Percentiles rank a stretch among this genome's conserved stretches.
Conservation (phyloP, 345 rosid species). For the Aquilaria yunnanensis region DNA sequence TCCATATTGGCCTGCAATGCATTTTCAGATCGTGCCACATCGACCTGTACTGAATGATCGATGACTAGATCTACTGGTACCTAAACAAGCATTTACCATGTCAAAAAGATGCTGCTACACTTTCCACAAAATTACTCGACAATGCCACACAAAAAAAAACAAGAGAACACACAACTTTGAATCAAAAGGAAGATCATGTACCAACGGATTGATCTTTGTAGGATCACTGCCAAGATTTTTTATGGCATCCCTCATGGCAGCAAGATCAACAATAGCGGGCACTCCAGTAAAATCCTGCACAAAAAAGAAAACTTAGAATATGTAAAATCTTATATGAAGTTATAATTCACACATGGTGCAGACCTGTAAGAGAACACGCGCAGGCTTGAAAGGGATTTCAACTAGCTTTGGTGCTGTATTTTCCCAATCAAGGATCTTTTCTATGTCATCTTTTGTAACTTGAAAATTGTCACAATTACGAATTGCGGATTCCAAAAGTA, state of each 20-base stretch:
- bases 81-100: constrained; percentile 26
- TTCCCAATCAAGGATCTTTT: constrained; percentile 86
- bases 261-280: constrained; percentile 83
- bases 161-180: background rate
- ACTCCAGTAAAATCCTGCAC: constrained; percentile 87
- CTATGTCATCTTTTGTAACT: constrained; percentile 77
- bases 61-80: constrained; percentile 86
- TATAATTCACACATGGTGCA: background rate
- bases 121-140: background rate
- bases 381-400: constrained; percentile 91
- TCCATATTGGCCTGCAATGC: constrained; percentile 65
- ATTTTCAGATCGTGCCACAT: constrained; percentile 65
- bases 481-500: constrained; percentile 80
- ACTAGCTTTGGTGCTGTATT: constrained; percentile 53
- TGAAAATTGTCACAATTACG: constrained; percentile 82
- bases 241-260: constrained; percentile 90
- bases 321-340: background rate
- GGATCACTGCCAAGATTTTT: constrained; percentile 68
- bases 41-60: constrained; percentile 93
- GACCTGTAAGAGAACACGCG: constrained; percentile 80
- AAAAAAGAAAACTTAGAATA: background rate
- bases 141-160: background rate
- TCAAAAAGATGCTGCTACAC: background rate
- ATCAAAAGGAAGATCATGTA: constrained; percentile 17
- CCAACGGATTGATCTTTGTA: constrained; percentile 85